A percentile compares a stretch with the other conserved stretches of the same genome.
These are phyloP conservation scores for Eutypa lata DNA, from an alignment of 2,329 filamentous ascomycete species.

Conservation along the genomic window DNA sequence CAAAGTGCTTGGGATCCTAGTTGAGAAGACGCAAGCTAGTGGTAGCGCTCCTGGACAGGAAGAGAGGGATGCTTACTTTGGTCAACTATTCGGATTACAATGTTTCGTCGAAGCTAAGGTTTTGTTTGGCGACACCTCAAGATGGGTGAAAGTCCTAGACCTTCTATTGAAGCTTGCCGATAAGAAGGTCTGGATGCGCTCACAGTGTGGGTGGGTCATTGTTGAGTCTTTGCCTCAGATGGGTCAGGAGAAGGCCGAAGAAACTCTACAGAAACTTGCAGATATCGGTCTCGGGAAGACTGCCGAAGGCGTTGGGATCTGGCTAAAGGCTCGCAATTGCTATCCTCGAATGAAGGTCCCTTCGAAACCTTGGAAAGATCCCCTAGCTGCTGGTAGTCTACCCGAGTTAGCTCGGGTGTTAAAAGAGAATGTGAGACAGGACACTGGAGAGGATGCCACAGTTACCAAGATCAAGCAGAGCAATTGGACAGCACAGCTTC, in stretches of 20 bases:
- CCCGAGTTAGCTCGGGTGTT: slow-evolving; percentile 70
- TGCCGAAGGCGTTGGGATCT: slow-evolving; percentile 85
- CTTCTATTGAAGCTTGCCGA: slow-evolving; percentile 70
- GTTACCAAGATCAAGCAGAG: slow-evolving; percentile 58
- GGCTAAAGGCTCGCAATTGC: slow-evolving; percentile 66
- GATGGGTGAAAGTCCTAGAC: slow-evolving; percentile 67
- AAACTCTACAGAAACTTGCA: slow-evolving; percentile 60
- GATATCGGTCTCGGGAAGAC: slow-evolving; percentile 70
- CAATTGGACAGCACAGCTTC: slow-evolving; percentile 75
- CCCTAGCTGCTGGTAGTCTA: slow-evolving; percentile 67
- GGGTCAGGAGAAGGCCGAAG: slow-evolving; percentile 54
- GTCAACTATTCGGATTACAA: slow-evolving; percentile 82
- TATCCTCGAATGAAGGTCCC: slow-evolving; percentile 66
- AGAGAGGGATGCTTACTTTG: slow-evolving; percentile 80
- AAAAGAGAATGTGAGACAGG: slow-evolving; percentile 66
- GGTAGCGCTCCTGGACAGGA: slow-evolving; percentile 65
- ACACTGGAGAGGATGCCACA: slow-evolving; percentile 42
- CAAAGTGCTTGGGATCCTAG: slow-evolving; percentile 48
- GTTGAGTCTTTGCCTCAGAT: slow-evolving; percentile 68
- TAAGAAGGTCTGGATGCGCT: slow-evolving; percentile 84
- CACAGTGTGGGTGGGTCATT: slow-evolving; percentile 82
- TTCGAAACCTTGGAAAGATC: slow-evolving; percentile 73
- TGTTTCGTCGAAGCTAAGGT: slow-evolving; percentile 78
- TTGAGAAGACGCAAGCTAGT: slow-evolving; percentile 52
- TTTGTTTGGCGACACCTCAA: slow-evolving; percentile 58